Evolutionary conservation across 257 asterid species (phyloP), one percentile per base, ranked within the genome.

Genomic region (Jacaranda mimosifolia): DNA sequence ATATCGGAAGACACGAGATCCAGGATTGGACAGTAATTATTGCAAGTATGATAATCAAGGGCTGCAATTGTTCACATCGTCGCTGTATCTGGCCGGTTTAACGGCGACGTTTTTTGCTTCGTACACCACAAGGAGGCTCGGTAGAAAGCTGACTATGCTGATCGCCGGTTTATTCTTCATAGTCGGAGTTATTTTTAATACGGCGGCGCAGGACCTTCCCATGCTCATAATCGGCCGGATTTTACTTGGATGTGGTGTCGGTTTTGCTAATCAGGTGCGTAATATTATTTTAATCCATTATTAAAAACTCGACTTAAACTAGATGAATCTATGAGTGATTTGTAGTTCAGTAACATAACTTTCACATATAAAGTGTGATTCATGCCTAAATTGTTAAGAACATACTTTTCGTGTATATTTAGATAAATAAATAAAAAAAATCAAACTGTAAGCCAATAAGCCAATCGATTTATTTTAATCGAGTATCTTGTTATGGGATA

Each of bases 1-100:
- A 15, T 73, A 86, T 70, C 64, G 51, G 36, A 87, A 64, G 73
- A 79, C 89, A 0, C 62, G 63, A 0, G 86, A 86, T 6, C 26
- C 18, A 4, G 51, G 43, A 0, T 0, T 82, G 38, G 56, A 92
- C 76, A 94, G 97, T 68, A 92, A 92, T 42, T 94, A 94, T 87
- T 94, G 98, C 91, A 91, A 89, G 83, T 94, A 94, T 56, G 97
- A 94, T 51, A 92, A 94, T 63, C 90, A 94, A 78, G 97, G 97
- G 6, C 77, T 94, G 1, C 98, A 94, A 14, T 58, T 94, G 26
- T 94, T 94, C 87, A 94, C 98, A 48, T 94, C 98, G 3, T 94
- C 98, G 1, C 82, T 94, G 1, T 94, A 94, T 77, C 45, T 94
- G 51, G 98, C 98, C 3, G 98, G 97, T 15, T 72, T 94, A 66